Evolutionary conservation across 2,329 filamentous ascomycete species (phyloP), one percentile per base, ranked within the genome.

Genomic region (Incumbomyces lentus): DNA sequence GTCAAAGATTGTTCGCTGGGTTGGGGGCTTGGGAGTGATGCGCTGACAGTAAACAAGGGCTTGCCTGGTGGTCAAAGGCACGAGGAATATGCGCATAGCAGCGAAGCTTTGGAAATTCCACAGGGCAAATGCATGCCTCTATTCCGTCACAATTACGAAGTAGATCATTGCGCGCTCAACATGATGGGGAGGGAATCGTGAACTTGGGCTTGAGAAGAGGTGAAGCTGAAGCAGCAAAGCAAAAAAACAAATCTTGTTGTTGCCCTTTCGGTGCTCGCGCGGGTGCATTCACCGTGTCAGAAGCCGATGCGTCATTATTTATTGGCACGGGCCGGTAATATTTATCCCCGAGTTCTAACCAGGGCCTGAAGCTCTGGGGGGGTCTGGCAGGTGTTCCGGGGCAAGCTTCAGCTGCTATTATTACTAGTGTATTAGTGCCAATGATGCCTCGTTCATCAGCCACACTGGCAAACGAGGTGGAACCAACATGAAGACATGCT

Each of bases 11-110:
- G 72, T 72, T 16, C 74, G 73, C 60, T 72, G 66, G 45, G 75
- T 68, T 33, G 73, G 68, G 7, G 74, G 64, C 40, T 78, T 70
- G 44, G 72, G 67, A 59, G 79, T 74, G 52, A 85, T 69, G 54
- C 83, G 82, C 62, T 95, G 85, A 67, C 86, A 93, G 72, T 95
- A 96, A 59, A 98, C 80, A 52, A 98, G 79, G 43, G 87, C 89
- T 60, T 89, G 84, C 61, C 85, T 80, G 55, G 88, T 94, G 49
- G 90, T 94, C 59, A 98, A 83, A 52, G 92, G 92, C 48, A 98
- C 78, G 54, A 98, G 81, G 68, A 88, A 95, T 66, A 98, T 76
- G 64, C 88, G 86, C 92, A 98, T 96, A 51, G 62, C 67, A 59
- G 44, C 36, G 40, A 37, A 40, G 35, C 44, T 36, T 45, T 19